Percentiles rank a stretch among this genome's conserved stretches.
phyloP scores from a whole-genome alignment of 1,139 yeast species.

The Taphrina flavorubra region DNA sequence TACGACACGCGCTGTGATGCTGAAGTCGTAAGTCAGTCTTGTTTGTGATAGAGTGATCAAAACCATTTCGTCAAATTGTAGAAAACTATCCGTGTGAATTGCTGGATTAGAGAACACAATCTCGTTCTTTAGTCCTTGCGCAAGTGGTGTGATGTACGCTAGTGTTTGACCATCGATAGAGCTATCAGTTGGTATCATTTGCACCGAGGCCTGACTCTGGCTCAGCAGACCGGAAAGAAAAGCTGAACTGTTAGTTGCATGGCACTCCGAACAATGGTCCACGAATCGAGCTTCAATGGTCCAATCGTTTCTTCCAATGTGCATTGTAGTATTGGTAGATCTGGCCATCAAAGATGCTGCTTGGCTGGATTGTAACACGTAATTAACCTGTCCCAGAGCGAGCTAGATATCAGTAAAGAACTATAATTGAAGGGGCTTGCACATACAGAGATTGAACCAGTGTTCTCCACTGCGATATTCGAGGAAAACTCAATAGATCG shows the following conservation, averaged over 20 bases:
- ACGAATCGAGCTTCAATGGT: conserved; percentile 11
- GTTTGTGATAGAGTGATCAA: background rate
- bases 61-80: conserved; percentile 4
- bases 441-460: conserved; percentile 10
- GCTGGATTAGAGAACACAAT: background rate
- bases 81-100: background rate
- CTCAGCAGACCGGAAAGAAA: conserved; percentile 5
- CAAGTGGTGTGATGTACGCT: conserved; percentile 12
- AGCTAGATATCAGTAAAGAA: background rate
- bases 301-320: conserved; percentile 2
- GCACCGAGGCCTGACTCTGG: background rate
- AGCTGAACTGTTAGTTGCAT: background rate
- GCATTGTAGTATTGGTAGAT: conserved; percentile 11
- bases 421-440: background rate
- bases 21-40: conserved; percentile 7
- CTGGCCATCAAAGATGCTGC: background rate
- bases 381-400: background rate
- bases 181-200: background rate
- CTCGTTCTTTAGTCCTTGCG: conserved; percentile 1
- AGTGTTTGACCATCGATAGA: conserved; percentile 3
- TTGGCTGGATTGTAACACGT: background rate
- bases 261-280: background rate
- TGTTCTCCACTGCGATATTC: conserved; percentile 2
- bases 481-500: conserved; percentile 4
- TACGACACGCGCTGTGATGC: conserved; percentile 4